Percentiles rank a stretch among this genome's conserved stretches.
phyloP scores from a whole-genome alignment of 177 flowering plant genomes.

The Telopea speciosissima region DNA sequence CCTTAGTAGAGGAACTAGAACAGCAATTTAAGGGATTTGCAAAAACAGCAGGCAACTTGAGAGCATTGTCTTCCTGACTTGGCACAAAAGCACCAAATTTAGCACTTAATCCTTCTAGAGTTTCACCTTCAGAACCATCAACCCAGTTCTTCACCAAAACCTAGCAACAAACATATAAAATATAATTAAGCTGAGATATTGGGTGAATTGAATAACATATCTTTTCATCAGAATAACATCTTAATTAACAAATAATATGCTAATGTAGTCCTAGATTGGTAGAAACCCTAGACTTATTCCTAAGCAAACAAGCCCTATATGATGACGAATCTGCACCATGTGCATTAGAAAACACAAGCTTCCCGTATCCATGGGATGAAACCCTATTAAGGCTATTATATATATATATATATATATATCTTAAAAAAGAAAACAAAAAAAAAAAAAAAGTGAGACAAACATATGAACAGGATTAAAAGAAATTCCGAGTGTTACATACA shows the following conservation, averaged over 20 bases:
- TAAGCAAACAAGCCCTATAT: too few relatives aligned
- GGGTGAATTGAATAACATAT: neutral
- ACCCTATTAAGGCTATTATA: too few relatives aligned
- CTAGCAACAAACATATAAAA: conserved; percentile 28
- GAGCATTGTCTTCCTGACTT: conserved; percentile 26
- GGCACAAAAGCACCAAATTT: conserved; percentile 72
- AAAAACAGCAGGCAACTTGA: conserved; percentile 41
- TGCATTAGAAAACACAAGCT: neutral
- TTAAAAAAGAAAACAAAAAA: too few relatives aligned
- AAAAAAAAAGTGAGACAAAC: too few relatives aligned
- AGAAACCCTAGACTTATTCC: too few relatives aligned
- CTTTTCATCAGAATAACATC: neutral
- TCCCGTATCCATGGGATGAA: neutral
- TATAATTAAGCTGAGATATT: neutral
- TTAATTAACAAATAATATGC: neutral
- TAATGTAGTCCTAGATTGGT: too few relatives aligned
- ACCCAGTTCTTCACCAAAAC: conserved; percentile 75
- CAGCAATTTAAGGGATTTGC: conserved; percentile 57
- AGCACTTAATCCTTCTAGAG: conserved; percentile 53
- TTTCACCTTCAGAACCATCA: conserved; percentile 41
- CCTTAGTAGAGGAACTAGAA: conserved; percentile 48
- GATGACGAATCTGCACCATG: too few relatives aligned
- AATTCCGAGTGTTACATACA: too few relatives aligned
- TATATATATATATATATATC: too few relatives aligned
- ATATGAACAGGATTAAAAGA: too few relatives aligned